Evolutionary conservation across 495 filamentous ascomycete species (phyloP), one percentile per base, ranked within the genome.

Genomic region (Penicillium soppii): DNA sequence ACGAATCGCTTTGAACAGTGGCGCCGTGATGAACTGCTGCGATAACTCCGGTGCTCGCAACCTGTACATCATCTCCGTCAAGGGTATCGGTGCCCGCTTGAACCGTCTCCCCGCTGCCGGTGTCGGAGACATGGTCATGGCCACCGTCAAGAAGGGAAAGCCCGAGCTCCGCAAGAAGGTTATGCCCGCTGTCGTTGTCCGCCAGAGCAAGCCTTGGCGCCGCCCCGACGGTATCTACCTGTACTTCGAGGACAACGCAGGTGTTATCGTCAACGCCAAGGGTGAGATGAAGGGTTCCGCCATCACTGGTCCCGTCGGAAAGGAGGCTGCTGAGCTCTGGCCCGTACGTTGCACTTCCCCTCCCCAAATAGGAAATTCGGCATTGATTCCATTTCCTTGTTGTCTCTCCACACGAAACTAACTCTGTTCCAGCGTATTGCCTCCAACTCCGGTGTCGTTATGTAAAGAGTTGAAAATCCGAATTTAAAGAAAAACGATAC

Each of bases 101-200:
- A 99, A 99, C 83, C 85, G 94, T 73, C 87, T 99, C 57, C 94
- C 94, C 61, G 95, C 95, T 65, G 94, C 87, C 44, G 94, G 94
- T 83, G 95, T 97, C 65, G 92, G 92, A 62, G 94, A 98, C 80
- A 97, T 98, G 94, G 95, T 98, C 65, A 98, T 98, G 95, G 91
- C 92, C 53, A 97, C 95, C 56, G 95, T 99, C 78, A 97, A 99
- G 89, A 99, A 99, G 89, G 91, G 92, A 73, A 98, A 98, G 89
- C 92, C 94, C 42, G 92, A 98, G 79, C 80, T 98, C 66, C 82
- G 92, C 71, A 98, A 98, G 88, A 98, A 98, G 86, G 92, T 98
- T 77, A 96, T 97, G 91, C 94, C 92, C 56, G 92, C 92, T 61
- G 92, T 98, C 65, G 89, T 98, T 65, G 92, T 97, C 69, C 84